phyloP scores from a whole-genome alignment of 768 basidiomycete species.

The Agaricus bisporus region DNA sequence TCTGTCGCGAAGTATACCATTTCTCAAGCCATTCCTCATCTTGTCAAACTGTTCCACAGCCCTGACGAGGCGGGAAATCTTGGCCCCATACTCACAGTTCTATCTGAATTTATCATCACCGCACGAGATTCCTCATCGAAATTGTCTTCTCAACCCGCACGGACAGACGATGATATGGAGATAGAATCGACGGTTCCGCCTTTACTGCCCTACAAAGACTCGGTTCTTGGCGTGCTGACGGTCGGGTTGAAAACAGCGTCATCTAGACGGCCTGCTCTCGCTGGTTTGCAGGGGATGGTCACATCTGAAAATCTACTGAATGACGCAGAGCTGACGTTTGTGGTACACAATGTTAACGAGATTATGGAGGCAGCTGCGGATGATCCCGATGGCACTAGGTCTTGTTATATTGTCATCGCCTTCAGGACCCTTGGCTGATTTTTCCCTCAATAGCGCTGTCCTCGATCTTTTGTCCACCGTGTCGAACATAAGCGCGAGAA shows the following conservation, averaged over 20 bases:
- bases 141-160: slow-evolving; percentile 1
- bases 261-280: slow-evolving; percentile 54
- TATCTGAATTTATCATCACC: slow-evolving; percentile 60
- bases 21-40: slow-evolving; percentile 63
- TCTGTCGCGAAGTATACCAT: slow-evolving; percentile 64
- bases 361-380: slow-evolving; percentile 48
- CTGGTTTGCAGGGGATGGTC: slow-evolving; percentile 61
- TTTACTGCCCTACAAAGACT: slow-evolving; percentile 66
- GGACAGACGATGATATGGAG: slow-evolving; percentile 8
- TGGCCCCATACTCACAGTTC: slow-evolving; percentile 55
- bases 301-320: slow-evolving; percentile 57
- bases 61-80: slow-evolving; percentile 66
- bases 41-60: slow-evolving; percentile 69
- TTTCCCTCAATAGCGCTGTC: slow-evolving; percentile 42
- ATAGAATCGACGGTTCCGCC: slow-evolving; percentile 18
- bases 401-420: slow-evolving; percentile 1
- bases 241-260: slow-evolving; percentile 49
- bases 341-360: slow-evolving; percentile 73
- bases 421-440: background rate
- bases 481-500: slow-evolving; percentile 49
- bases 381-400: slow-evolving; percentile 55
- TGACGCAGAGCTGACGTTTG: slow-evolving; percentile 70
- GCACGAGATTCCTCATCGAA: slow-evolving; percentile 35
- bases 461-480: slow-evolving; percentile 61
- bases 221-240: slow-evolving; percentile 59